Evolutionary conservation across 768 basidiomycete genomes (phyloP), one percentile per base, ranked within the genome.

Genomic region (Lactarius psammicola): DNA sequence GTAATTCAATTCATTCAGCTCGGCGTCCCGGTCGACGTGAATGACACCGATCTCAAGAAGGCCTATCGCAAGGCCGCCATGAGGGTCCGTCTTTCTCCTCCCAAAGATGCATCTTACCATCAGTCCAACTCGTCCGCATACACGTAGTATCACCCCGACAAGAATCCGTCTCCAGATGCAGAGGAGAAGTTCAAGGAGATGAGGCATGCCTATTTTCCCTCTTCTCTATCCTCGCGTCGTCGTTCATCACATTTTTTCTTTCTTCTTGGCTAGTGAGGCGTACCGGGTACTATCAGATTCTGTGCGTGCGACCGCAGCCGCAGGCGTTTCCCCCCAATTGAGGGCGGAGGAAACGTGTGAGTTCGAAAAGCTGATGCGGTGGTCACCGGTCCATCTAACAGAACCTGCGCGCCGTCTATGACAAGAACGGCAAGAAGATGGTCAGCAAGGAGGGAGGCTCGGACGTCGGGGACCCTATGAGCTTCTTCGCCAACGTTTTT

Each of bases 161-260:
- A 96, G 83, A 98, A 98, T 73, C 83, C 86, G 8, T 90, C 92
- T 4, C 83, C 87, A n/a, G 93, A 94, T 72, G 97, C 96, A 1
- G 94, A 95, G 74, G 89, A 92, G 75, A 95, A 88, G 80, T 99
- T 99, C 81, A 96, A 98, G 78, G 92, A 97, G 55, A 92, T 99
- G 73, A 94, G 93, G 92, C 88, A 70, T 64, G 76, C 68, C 75
- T 75, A 46, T 59, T 10, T 34, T 36, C 23, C 40, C 44, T 51
- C 20, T 11, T 17, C 40, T 10, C 40, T 20, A 7, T 49, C 26
- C n/a, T 6, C 60, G 55, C 38, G 51, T 67, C n/a, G 56, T 61
- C 18, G 13, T n/a, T 59, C 13, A 66, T 61, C n/a, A n/a, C n/a
- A 23, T 36, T 54, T 11, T 56, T 65, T 62, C 54, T 70, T 20